A percentile compares a stretch with the other conserved stretches of the same genome.
Conservation (phyloP, 2,329 filamentous ascomycete species). For the Fusarium papillatum region DNA sequence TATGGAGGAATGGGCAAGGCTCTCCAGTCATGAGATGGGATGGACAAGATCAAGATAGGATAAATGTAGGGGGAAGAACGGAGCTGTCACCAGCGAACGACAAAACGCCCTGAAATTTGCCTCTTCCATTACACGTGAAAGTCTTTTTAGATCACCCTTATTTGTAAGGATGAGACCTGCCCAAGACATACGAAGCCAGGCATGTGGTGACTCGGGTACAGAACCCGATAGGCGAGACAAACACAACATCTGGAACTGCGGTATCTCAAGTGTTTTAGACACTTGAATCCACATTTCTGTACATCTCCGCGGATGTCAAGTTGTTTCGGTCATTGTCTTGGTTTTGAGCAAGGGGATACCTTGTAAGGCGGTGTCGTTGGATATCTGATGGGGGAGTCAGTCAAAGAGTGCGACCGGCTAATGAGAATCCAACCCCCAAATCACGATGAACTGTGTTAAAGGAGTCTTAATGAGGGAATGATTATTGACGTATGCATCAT, state of each 20-base stretch:
- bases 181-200: neutral
- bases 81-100: neutral
- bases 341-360: neutral
- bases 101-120: neutral
- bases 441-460: no score
- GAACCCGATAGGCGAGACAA: neutral
- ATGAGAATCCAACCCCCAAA: neutral
- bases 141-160: neutral
- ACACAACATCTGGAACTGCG: neutral
- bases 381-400: neutral
- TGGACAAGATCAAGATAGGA: neutral
- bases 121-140: neutral
- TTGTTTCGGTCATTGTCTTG: neutral
- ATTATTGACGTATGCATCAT: neutral
- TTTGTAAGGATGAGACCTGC: neutral
- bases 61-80: neutral
- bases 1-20: constrained; percentile 68
- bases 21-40: constrained; percentile 54
- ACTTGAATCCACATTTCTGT: neutral
- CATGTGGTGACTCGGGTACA: neutral
- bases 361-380: neutral
- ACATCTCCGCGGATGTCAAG: neutral
- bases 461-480: neutral
- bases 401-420: neutral
- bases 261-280: neutral